phyloP scores from a whole-genome alignment of 2,329 filamentous ascomycete genomes.

The Corynespora cassiicola region DNA sequence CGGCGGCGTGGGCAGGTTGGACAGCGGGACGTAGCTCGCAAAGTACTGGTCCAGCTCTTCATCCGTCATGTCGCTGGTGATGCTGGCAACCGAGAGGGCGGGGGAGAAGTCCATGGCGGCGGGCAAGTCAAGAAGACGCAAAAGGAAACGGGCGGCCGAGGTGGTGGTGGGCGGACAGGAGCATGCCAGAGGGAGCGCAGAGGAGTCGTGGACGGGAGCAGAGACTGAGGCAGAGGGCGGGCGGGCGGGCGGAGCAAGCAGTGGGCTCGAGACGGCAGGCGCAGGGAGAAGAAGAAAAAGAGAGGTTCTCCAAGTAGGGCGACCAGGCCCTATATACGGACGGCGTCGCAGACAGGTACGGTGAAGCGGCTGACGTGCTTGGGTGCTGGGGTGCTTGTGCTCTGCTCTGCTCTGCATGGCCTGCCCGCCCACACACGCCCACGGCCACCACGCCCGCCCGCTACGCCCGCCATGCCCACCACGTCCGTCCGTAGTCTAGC shows the following conservation, averaged over 20 bases:
- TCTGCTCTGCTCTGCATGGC: too few relatives aligned
- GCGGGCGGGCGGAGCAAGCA: too few relatives aligned
- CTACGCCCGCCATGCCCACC: too few relatives aligned
- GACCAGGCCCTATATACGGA: constrained; percentile 20
- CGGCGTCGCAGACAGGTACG: constrained; percentile 10
- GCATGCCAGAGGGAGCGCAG: too few relatives aligned
- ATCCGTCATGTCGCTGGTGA: constrained; percentile 38
- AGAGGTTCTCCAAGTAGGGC: constrained; percentile 6
- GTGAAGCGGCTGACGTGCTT: constrained; percentile 24
- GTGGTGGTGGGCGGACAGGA: too few relatives aligned
- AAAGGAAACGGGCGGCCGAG: too few relatives aligned
- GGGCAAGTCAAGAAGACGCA: background rate
- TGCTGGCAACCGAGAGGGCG: constrained; percentile 17
- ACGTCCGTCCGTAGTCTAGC: too few relatives aligned
- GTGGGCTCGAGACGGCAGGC: too few relatives aligned
- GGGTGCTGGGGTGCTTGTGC: too few relatives aligned
- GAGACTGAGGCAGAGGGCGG: background rate
- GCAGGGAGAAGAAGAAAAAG: constrained; percentile 20
- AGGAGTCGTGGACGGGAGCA: background rate
- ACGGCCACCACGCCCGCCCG: too few relatives aligned
- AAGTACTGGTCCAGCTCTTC: constrained; percentile 49
- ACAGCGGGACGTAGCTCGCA: constrained; percentile 46
- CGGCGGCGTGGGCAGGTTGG: constrained; percentile 49
- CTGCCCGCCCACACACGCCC: too few relatives aligned
- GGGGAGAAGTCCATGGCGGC: constrained; percentile 30